Evolutionary conservation across 1,139 yeast species (phyloP), one percentile per base, ranked within the genome.

Genomic region (Chernovozyma sophiae-reginae): DNA sequence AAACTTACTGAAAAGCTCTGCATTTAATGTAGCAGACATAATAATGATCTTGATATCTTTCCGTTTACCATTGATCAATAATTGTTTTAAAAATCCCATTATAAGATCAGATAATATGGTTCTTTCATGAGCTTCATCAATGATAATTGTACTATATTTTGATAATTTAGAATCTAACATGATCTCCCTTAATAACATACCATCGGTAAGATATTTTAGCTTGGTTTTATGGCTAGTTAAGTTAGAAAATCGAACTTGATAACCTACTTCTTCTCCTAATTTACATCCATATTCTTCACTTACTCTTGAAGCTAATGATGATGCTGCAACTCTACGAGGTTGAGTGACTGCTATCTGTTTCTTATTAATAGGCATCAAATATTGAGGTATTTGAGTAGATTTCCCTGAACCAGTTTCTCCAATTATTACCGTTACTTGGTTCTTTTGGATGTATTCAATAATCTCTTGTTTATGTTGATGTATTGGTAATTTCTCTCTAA

Each of bases 321-420:
- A 87, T 2, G 98, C 98, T 1, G 98, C 98, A 25, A 92, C 98
- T 55, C 98, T 76, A 63, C 98, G 81, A 2, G 98, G 98, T 62
- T 92, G 98, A 0, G 98, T 92, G 6, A 92, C 90, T 0, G 95
- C 97, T 14, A 92, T 81, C 23, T 75, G 69, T 42, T 77, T 78
- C 24, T 63, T 58, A 41, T 66, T 68, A 25, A 59, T 50, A 0
- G 74, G 72, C 64, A 82, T 71, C 26, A 92, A 60, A 51, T 92
- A 87, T 53, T 92, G 98, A 0, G 98, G 98, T 20, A 92, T 86
- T 61, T 92, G 98, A 0, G 98, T 92, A 3, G 98, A 92, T 56
- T 92, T 92, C 66, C 98, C 98, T 6, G 96, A 87, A 59, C 98
- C 98, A 0, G 98, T 92, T 49, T 92, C 97, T 59, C 98, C 98